Percentiles rank a stretch among this genome's conserved stretches.
phyloP scores from a whole-genome alignment of 179 eudicot species.

The Patellifolia procumbens region DNA sequence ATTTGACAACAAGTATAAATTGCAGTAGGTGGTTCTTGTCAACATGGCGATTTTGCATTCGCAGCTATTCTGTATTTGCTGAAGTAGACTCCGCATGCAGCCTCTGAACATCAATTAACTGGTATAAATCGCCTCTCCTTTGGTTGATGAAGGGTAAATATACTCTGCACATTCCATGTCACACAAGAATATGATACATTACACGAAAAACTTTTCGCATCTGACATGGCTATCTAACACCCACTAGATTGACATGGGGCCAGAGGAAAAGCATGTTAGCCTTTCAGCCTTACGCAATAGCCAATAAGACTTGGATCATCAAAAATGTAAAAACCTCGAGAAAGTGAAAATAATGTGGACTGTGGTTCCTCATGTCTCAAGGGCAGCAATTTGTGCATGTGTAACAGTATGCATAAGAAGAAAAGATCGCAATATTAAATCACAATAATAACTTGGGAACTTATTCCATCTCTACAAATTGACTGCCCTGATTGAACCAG shows the following conservation, averaged over 20 bases:
- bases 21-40: not conserved
- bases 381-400: not conserved
- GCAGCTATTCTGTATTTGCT: not conserved
- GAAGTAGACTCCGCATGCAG: slow-evolving; percentile 18
- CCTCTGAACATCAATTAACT: slow-evolving; percentile 45
- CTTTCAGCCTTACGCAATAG: not conserved
- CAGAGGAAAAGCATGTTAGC: not conserved
- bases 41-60: not conserved
- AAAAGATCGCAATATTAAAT: too few relatives aligned
- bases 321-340: not conserved
- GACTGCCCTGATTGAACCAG: too few relatives aligned
- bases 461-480: too few relatives aligned
- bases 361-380: not conserved
- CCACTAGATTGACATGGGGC: not conserved
- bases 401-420: not conserved
- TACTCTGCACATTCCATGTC: slow-evolving; percentile 36
- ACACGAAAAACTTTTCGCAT: not conserved
- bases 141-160: slow-evolving; percentile 46
- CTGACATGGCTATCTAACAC: too few relatives aligned
- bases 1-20: not conserved
- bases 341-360: not conserved
- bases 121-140: slow-evolving; percentile 49
- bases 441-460: too few relatives aligned
- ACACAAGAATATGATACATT: not conserved
- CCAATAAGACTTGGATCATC: not conserved